phyloP scores from a whole-genome alignment of 2,329 filamentous ascomycete species.

The Ophiosphaerella korrae region DNA sequence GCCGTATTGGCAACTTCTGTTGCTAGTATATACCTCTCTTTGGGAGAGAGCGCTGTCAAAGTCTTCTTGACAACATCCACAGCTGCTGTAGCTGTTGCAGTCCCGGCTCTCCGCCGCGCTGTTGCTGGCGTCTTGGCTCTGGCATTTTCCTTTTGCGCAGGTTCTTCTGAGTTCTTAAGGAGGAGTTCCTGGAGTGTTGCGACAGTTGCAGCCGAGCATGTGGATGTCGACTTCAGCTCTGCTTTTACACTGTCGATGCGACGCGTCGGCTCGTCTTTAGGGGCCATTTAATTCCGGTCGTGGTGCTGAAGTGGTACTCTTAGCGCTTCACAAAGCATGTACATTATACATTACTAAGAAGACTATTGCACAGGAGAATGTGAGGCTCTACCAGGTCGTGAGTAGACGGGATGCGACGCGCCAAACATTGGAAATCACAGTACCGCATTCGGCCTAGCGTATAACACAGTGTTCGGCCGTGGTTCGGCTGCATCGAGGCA shows the following conservation, averaged over 20 bases:
- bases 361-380: conserved; percentile 13
- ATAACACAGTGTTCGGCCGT: conserved; percentile 10
- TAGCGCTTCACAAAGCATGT: conserved; percentile 19
- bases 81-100: conserved; percentile 31
- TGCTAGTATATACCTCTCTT: conserved; percentile 70
- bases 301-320: neutral
- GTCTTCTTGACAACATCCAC: conserved; percentile 47
- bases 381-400: conserved; percentile 12
- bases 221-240: conserved; percentile 54
- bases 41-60: conserved; percentile 52
- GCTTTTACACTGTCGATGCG: conserved; percentile 56
- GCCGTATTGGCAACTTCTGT: conserved; percentile 74
- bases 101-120: conserved; percentile 37
- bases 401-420: conserved; percentile 11
- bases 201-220: conserved; percentile 56
- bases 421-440: conserved; percentile 25
- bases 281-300: conserved; percentile 31
- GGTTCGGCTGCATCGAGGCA: neutral
- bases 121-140: conserved; percentile 33
- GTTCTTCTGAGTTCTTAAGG: conserved; percentile 38
- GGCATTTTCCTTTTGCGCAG: conserved; percentile 38
- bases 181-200: conserved; percentile 55
- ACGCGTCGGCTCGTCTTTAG: conserved; percentile 44
- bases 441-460: conserved; percentile 22
- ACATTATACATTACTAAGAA: conserved; percentile 39